These are phyloP conservation scores for Lichtheimia corymbifera DNA, from an alignment of 371 early-diverging fungal genomes.

Conservation along the genomic window DNA sequence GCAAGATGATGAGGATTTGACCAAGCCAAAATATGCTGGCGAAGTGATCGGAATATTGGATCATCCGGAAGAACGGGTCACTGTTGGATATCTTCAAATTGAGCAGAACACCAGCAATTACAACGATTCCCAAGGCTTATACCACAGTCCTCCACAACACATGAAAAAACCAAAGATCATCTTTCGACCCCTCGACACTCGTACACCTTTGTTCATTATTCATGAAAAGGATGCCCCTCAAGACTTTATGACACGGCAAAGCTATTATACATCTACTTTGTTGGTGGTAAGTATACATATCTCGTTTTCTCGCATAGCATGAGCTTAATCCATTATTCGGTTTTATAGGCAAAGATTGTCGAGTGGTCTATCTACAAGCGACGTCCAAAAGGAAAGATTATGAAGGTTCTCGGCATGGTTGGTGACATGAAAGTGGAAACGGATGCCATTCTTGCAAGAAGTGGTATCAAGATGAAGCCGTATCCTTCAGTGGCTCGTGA, in stretches of 20 bases:
- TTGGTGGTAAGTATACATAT: slow-evolving; percentile 2
- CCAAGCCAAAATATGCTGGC: slow-evolving; percentile 57
- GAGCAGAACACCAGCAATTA: too few species aligned
- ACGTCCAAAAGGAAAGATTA: slow-evolving; percentile 54
- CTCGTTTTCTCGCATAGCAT: not conserved
- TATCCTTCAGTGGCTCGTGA: slow-evolving; percentile 53
- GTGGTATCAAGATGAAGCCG: slow-evolving; percentile 24
- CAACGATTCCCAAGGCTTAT: too few species aligned
- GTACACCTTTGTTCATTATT: slow-evolving; percentile 60
- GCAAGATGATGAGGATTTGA: slow-evolving; percentile 25
- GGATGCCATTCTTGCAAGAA: slow-evolving; percentile 53
- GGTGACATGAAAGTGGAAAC: slow-evolving; percentile 61
- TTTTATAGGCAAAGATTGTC: slow-evolving; percentile 24
- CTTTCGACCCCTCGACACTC: slow-evolving; percentile 67
- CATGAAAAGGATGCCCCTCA: slow-evolving; percentile 43
- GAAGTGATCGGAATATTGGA: slow-evolving; percentile 57
- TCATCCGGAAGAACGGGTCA: slow-evolving; percentile 20
- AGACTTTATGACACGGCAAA: slow-evolving; percentile 24
- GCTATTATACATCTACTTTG: slow-evolving; percentile 9
- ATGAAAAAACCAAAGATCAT: too few species aligned
- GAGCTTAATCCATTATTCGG: not conserved
- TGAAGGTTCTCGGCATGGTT: slow-evolving; percentile 50
- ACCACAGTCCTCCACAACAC: too few species aligned
- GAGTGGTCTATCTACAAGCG: slow-evolving; percentile 51
- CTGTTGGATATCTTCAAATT: slow-evolving; percentile 12